phyloP scores from a whole-genome alignment of 2,329 filamentous ascomycete genomes.

The Talaromyces sp. region DNA sequence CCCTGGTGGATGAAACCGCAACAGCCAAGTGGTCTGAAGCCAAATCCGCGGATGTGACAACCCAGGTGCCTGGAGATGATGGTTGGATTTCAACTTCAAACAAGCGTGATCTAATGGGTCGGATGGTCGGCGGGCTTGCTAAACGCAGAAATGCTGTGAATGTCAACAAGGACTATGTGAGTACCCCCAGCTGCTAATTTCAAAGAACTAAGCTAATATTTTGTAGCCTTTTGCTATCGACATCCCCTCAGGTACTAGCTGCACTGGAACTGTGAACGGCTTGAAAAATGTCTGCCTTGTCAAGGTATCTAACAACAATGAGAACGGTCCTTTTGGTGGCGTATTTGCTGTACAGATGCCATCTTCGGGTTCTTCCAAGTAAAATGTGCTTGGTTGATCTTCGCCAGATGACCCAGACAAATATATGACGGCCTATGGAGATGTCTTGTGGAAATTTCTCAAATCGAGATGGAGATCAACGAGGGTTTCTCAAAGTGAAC shows the following conservation, averaged over 20 bases:
- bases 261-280: constrained; percentile 7
- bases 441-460: neutral
- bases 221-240: constrained; percentile 2
- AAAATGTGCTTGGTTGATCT: neutral
- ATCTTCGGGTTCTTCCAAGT: neutral
- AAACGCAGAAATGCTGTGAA: constrained; percentile 4
- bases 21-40: constrained; percentile 5
- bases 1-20: constrained; percentile 5
- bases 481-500: neutral
- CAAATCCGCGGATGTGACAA: neutral
- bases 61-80: neutral
- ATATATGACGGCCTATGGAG: neutral
- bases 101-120: constrained; percentile 1
- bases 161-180: constrained; percentile 6
- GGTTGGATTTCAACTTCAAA: neutral
- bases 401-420: neutral
- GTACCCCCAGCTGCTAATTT: neutral
- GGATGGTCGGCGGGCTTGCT: neutral
- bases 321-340: constrained; percentile 5
- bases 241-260: constrained; percentile 2
- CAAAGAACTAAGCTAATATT: neutral
- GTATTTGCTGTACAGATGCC: constrained; percentile 9
- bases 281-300: constrained; percentile 7
- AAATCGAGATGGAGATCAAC: neutral
- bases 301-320: constrained; percentile 9